phyloP scores from a whole-genome alignment of 1,284 basidiomycete genomes.

The Microbotryomycetes sp. region DNA sequence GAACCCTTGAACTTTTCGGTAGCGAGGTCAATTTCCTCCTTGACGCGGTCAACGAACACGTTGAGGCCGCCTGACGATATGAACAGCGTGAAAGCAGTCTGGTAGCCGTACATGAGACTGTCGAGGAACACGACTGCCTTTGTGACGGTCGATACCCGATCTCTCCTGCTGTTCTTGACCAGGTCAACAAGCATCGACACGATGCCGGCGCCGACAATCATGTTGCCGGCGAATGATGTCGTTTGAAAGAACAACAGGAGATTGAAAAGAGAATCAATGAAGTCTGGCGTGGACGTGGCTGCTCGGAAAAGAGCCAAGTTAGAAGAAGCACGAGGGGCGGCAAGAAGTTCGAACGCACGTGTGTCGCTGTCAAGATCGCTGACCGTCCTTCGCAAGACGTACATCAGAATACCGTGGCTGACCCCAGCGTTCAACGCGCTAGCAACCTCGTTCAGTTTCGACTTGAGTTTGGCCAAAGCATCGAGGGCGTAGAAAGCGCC shows the following conservation, averaged over 20 bases:
- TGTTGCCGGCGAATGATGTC: constrained; percentile 74
- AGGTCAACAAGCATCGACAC: constrained; percentile 82
- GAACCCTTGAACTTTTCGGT: constrained; percentile 50
- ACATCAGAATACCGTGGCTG: constrained; percentile 90
- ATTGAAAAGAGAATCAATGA: constrained; percentile 75
- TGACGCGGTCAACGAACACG: constrained; percentile 73
- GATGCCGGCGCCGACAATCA: constrained; percentile 95
- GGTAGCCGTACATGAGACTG: constrained; percentile 80
- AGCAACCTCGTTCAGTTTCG: constrained; percentile 76
- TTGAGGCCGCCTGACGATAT: constrained; percentile 78
- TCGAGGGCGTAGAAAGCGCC: constrained; percentile 83
- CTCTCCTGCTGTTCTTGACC: constrained; percentile 64
- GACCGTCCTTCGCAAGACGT: constrained; percentile 70
- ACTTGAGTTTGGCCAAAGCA: constrained; percentile 75
- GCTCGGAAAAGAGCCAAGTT: neutral
- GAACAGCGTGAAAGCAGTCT: constrained; percentile 81
- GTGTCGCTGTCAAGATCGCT: constrained; percentile 50
- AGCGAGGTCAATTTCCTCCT: constrained; percentile 64
- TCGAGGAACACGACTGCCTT: constrained; percentile 79
- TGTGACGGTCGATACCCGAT: constrained; percentile 61
- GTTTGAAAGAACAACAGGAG: constrained; percentile 83
- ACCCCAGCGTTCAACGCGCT: constrained; percentile 89
- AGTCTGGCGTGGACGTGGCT: constrained; percentile 58
- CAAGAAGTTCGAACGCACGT: constrained; percentile 15
- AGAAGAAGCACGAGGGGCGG: constrained; percentile 33